Evolutionary conservation across 2,329 filamentous ascomycete genomes (phyloP), one percentile per base, ranked within the genome.

Genomic region (Pseudomassariella vexata): DNA sequence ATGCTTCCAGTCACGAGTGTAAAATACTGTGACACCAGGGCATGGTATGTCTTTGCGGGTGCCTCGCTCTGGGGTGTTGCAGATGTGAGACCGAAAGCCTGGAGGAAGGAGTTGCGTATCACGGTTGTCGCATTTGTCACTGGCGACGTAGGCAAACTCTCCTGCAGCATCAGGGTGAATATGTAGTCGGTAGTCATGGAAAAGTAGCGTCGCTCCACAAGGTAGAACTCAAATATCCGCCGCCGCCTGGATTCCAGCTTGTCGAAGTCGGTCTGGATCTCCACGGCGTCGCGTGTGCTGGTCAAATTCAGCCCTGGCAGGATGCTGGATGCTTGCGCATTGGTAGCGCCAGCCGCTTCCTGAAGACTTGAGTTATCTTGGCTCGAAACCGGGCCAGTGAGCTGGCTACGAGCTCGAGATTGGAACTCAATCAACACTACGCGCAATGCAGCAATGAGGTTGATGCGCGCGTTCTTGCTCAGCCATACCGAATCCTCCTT

Each of bases 401-500:
- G 71, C 46, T 88, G 80, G 27, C 70, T 69, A n/a, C 76, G 69
- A n/a, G 87, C 67, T 21, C 87, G 77, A 42, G 74, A 76, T 60
- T 96, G 90, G 68, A 83, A 85, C 68, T 96, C 92, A 27, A 92
- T 62, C 6, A 94, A 65, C 3, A 81, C 81, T 25, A 94, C 69
- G 38, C 92, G 77, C 48, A 98, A 66, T 17, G 90, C 88, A 9
- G 82, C 76, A 25, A 92, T 66, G 55, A 95, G 80, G 56, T 92
- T 87, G 43, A 95, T 77, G 26, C 76, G 70, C 30, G 80, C 77
- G 50, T 82, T 77, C 48, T 82, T 77, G 58, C 86, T 89, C 40
- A 98, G 66, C 88, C 89, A 96, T 45, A 83, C 56, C 20, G 87
- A 76, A 63, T 96, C 89, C 28, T 77, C 75, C 62, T 94, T 95